Base-by-base conservation (phyloP, 352 stramenopile genomes). In the Salisapilia sapeloensis region DNA sequence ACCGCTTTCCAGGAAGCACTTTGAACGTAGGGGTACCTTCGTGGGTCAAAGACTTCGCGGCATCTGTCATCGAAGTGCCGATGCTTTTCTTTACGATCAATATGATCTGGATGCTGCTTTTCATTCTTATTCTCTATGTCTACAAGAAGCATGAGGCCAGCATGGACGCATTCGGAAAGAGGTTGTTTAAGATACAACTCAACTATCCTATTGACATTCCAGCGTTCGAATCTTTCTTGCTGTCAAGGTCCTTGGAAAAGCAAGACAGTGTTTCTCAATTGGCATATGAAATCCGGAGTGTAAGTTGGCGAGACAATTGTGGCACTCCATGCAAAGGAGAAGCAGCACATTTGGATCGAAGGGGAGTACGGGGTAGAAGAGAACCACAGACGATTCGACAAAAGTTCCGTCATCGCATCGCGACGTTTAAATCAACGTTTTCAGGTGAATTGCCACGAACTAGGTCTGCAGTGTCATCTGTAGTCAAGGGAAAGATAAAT, bases 1-100 rank as follows among this genome's bases (percentile, higher is more conserved):
- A 97, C 46, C 71, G 87, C 19, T 52, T 97, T 20, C 94, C 85
- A 6, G 90, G 87, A 10, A 66, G 76, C n/a, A 64, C 33, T 13
- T 85, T 92, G 61, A 85, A 85, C 29, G 63, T 95, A 3, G 51
- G 87, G 3, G 85, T 94, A 57, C 60, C 79, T 12, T 46, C 54
- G 19, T 94, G 74, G 76, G 56, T 87, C 10, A 39, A 38, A 12
- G 44, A 40, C 0, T 60, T 81, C 8, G 38, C 44, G 4, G 52
- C 66, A 35, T 17, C 54, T 0, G 59, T 82, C 23, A 62, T 77
- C 24, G 53, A 81, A 0, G 40, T 58, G 10, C 61, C 65, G 21
- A 46, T 74, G 12, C 38, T 81, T 4, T 78, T 75, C 70, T 96
- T 97, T 53, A 32, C 70, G 9, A 48, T 97, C 6, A 95, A 82